phyloP scores from a whole-genome alignment of 2,329 filamentous ascomycete species.

The Colletotrichum melonis region DNA sequence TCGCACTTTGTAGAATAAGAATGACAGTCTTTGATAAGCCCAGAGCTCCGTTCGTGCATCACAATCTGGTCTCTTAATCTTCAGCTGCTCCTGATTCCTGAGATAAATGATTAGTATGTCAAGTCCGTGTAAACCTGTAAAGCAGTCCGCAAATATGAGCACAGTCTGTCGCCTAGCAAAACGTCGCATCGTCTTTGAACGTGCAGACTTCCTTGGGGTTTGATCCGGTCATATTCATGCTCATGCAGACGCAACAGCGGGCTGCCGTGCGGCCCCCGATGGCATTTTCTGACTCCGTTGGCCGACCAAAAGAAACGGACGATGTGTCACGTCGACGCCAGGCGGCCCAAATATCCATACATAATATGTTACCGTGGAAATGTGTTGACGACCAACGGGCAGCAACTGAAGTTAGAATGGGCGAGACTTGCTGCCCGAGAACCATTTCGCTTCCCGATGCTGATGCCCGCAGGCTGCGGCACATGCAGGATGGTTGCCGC shows the following conservation, averaged over 20 bases:
- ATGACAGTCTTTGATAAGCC: neutral
- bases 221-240: neutral
- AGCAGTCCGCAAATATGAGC: neutral
- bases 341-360: neutral
- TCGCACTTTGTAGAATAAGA: neutral
- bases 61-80: neutral
- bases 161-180: neutral
- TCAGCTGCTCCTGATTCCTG: neutral
- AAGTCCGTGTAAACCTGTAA: neutral
- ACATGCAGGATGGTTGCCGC: slow-evolving; percentile 4
- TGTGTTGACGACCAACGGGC: neutral
- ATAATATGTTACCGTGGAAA: neutral
- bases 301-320: neutral
- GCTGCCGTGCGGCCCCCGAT: neutral
- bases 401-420: neutral
- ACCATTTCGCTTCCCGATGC: neutral
- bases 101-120: neutral
- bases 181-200: neutral
- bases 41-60: neutral
- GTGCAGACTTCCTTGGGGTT: neutral
- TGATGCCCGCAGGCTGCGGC: neutral
- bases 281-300: neutral
- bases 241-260: neutral
- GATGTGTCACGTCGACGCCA: neutral
- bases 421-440: neutral